Evolutionary conservation across 2,329 filamentous ascomycete genomes (phyloP).

Genomic region (Ramichloridium luteum): DNA sequence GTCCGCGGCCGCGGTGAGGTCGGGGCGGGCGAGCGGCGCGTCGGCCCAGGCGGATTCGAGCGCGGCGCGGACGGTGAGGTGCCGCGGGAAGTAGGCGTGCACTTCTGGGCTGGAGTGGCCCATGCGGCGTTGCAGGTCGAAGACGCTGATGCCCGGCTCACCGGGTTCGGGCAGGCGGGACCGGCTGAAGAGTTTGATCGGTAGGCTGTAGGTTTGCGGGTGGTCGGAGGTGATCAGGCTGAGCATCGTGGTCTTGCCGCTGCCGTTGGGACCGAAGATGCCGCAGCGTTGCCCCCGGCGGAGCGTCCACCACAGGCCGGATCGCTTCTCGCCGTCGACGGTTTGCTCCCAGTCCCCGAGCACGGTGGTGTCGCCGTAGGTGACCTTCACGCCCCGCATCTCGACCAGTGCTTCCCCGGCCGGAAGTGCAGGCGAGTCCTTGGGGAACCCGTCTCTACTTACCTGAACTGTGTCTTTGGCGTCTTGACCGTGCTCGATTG

Average conservation of each 20-base stretch:
- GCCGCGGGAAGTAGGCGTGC: conserved; percentile 79
- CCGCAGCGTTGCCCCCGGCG: conserved; percentile 78
- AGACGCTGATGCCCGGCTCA: conserved; percentile 67
- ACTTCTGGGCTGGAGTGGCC: conserved; percentile 92
- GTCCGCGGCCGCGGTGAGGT: conserved; percentile 45
- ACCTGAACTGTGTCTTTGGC: conserved; percentile 2
- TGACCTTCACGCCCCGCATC: conserved; percentile 73
- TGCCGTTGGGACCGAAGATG: conserved; percentile 84
- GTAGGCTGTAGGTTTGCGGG: conserved; percentile 82
- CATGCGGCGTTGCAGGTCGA: conserved; percentile 80
- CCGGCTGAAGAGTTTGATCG: conserved; percentile 74
- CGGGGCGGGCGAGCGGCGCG: conserved; percentile 63
- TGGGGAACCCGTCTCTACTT: conserved; percentile 22
- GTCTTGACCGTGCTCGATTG: conserved; percentile 2
- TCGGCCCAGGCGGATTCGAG: conserved; percentile 84
- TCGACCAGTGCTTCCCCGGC: conserved; percentile 64
- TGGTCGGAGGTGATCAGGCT: conserved; percentile 92
- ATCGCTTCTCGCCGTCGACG: conserved; percentile 32
- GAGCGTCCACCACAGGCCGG: conserved; percentile 71
- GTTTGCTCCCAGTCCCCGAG: conserved; percentile 68
- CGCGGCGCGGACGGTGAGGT: conserved; percentile 58
- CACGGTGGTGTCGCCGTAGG: conserved; percentile 64
- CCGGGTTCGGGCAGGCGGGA: conserved; percentile 65
- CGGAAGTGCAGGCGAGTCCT: conserved; percentile 12
- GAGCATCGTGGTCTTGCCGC: conserved; percentile 88